phyloP scores from a whole-genome alignment of 148 eudicot species.

The Dysphania ambrosioides region DNA sequence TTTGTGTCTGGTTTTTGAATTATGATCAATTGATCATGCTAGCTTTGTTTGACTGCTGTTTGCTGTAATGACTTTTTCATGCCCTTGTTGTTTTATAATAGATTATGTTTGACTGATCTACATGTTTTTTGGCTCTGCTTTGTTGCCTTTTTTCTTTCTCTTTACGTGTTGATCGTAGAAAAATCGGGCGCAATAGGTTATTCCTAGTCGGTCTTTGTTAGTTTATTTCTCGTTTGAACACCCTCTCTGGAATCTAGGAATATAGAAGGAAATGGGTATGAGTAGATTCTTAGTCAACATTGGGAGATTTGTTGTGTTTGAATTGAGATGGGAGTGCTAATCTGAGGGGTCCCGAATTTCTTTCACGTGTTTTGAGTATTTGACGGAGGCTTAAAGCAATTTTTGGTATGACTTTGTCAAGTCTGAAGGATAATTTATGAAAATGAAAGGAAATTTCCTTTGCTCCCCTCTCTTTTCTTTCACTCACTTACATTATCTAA shows the following conservation, averaged over 20 bases:
- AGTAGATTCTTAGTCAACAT: too few relatives aligned
- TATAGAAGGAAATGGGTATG: not conserved
- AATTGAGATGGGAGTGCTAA: not conserved
- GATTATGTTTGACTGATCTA: too few relatives aligned
- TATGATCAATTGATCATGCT: too few relatives aligned
- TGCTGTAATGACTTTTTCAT: too few relatives aligned
- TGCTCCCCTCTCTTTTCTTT: not conserved
- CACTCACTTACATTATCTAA: not conserved
- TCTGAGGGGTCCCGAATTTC: not conserved
- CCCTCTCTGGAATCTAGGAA: not conserved
- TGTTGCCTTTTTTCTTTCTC: not conserved
- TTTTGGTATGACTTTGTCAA: not conserved
- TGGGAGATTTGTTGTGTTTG: not conserved
- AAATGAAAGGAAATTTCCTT: not conserved
- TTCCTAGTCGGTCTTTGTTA: too few relatives aligned
- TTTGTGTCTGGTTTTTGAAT: not conserved
- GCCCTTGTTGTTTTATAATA: too few relatives aligned
- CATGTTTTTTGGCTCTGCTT: not conserved
- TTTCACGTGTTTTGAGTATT: too few relatives aligned
- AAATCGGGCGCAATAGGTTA: too few relatives aligned
- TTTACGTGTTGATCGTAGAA: not conserved
- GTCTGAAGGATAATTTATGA: not conserved
- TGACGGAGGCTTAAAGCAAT: not conserved
- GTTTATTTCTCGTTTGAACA: too few relatives aligned
- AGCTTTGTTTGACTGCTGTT: too few relatives aligned